These are phyloP conservation scores for Stagonosporopsis cucurbitacearum DNA, from an alignment of 2,329 filamentous ascomycete species.

Conservation along the genomic window DNA sequence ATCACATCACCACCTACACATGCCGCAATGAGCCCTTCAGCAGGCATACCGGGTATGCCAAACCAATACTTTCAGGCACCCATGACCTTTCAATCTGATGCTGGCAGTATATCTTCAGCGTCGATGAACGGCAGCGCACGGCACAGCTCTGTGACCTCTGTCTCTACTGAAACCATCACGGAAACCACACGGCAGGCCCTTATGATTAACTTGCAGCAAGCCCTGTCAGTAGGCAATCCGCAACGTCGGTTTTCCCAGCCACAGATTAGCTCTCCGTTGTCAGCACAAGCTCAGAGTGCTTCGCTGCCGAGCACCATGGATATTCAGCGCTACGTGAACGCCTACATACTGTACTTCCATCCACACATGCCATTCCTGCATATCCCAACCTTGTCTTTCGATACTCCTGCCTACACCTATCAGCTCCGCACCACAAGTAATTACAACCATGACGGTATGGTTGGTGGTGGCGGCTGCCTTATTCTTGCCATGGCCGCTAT, in stretches of 20 bases:
- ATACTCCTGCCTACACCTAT: slow-evolving; percentile 71
- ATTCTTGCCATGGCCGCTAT: slow-evolving; percentile 88
- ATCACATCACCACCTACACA: slow-evolving; percentile 81
- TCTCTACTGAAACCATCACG: slow-evolving; percentile 69
- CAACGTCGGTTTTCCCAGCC: slow-evolving; percentile 67
- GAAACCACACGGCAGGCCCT: slow-evolving; percentile 70
- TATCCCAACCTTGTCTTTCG: slow-evolving; percentile 88
- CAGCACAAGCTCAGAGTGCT: slow-evolving; percentile 54
- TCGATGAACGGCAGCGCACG: slow-evolving; percentile 72
- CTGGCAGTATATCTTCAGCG: slow-evolving; percentile 65
- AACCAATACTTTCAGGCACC: slow-evolving; percentile 69
- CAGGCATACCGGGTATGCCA: slow-evolving; percentile 69
- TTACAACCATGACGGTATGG: slow-evolving; percentile 61
- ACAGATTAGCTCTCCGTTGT: slow-evolving; percentile 61
- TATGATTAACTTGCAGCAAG: slow-evolving; percentile 66
- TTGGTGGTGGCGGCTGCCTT: slow-evolving; percentile 84
- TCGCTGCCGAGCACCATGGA: slow-evolving; percentile 81
- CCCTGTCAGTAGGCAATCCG: slow-evolving; percentile 59
- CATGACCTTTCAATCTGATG: slow-evolving; percentile 74
- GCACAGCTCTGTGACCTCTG: slow-evolving; percentile 66
- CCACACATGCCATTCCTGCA: slow-evolving; percentile 95
- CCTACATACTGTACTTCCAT: slow-evolving; percentile 91
- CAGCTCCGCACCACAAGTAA: slow-evolving; percentile 64
- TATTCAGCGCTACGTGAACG: slow-evolving; percentile 86
- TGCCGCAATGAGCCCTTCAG: slow-evolving; percentile 72